Evolutionary conservation across 2,329 filamentous ascomycete genomes (phyloP), one percentile per base, ranked within the genome.

Genomic region (Trichoderma lentiforme): DNA sequence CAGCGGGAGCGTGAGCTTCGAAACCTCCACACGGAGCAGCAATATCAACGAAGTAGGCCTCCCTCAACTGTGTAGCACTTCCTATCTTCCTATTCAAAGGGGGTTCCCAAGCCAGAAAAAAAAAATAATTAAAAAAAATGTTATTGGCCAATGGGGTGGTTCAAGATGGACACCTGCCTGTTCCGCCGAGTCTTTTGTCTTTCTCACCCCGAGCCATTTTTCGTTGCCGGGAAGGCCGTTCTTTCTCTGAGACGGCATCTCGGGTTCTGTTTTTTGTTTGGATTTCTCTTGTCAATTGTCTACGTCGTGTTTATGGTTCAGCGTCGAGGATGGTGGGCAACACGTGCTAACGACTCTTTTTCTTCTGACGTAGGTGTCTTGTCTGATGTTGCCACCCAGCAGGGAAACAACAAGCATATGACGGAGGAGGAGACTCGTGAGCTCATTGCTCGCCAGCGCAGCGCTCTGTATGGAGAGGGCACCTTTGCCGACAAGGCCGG

Each of bases 21-120:
- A 84, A 99, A 98, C 86, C 97, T 98, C 86, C 96, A 99, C 86
- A 97, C 98, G 86, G 96, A 99, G 90, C 96, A 99, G 90, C 96
- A 99, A 90, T 98, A 97, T 86, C 97, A 98, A 88, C 92, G 95
- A 93, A 98, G 96, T 98, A 93, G 90, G 92, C 90, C 90, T 84
- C 89, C 90, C 89, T 89, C 88, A 88, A 87, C 89, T 89, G 88
- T 88, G 89, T 92, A 91, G 89, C 88, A 86, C 75, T 79, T 78
- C 78, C 80, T 83, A 79, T 78, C 75, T 70, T 70, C 66, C 66
- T 70, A 62, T 70, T 62, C 76, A 75, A 77, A 78, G 15, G 75
- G 74, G 78, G 76, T 74, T 77, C 76, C 79, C 77, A 61, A 53
- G 30, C 43, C 28, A 70, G 60, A 70, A 64, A 39, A 57, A 39